Evolutionary conservation across 2,329 filamentous ascomycete species (phyloP), one percentile per base, ranked within the genome.

Genomic region (Lasiodiplodia sp.): DNA sequence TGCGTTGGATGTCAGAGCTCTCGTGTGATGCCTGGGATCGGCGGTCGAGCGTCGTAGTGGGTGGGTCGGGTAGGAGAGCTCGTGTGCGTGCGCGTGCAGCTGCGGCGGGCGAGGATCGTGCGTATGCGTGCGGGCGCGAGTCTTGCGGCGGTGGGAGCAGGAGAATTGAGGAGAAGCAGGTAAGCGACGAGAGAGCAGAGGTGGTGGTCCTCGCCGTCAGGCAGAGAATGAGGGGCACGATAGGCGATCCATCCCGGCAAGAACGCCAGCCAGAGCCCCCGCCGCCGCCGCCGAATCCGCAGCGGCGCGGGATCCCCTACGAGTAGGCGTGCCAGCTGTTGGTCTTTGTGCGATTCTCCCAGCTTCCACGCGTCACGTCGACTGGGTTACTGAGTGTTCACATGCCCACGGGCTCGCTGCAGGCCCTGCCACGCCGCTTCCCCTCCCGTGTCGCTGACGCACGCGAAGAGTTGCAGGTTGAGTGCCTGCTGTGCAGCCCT

Each of bases 21-120:
- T 64, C 60, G 60, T 64, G 60, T 64, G 60, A 64, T 40, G 40
- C 12, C 40, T 63, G 40, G 51, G 52, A 66, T 66, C 63, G 52
- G 63, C 63, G 38, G 63, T 56, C 63, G 49, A 55, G 63, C 49
- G 63, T 44, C 31, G 63, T n/a, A 40, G 63, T 66, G 63, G 51
- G 37, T 49, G 51, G 51, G 44, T 21, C 44, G 40, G 52, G 37
- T 44, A 11, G n/a, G 60, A 47, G 44, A 47, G 57, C 57, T 62
- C 57, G 57, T 62, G 40, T 62, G 31, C 57, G 60, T 64, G 31
- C 28, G 47, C 34, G 51, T 55, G 63, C 63, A 56, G 63, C 47
- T 44, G 63, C 37, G 51, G 37, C 34, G 34, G 51, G 18, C 51
- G 63, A 65, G 49, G 47, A 55, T 65, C 62, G 62, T 47, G 44